Evolutionary conservation across 139 green algal species (phyloP).

Genomic region (Chlamydomonas sp.): DNA sequence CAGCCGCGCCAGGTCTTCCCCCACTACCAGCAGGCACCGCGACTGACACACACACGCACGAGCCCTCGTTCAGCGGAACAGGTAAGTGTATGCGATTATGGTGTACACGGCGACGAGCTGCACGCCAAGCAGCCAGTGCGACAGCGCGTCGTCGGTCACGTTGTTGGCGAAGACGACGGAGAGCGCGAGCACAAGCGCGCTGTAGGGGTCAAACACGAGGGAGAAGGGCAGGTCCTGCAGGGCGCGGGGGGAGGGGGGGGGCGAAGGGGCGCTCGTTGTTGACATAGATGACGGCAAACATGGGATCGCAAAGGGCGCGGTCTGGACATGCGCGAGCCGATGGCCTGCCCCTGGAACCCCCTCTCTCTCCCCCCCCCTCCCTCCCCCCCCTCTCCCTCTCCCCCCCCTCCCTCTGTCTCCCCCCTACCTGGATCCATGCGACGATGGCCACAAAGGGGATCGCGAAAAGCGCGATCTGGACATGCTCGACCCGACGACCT

Average conservation of each 20-base stretch:
- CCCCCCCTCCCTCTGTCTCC: too few relatives aligned
- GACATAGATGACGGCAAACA: too few relatives aligned
- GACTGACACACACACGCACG: too few relatives aligned
- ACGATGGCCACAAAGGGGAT: slow-evolving; percentile 69
- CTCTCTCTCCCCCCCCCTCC: too few relatives aligned
- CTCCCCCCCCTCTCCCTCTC: too few relatives aligned
- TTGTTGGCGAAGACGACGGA: slow-evolving; percentile 54
- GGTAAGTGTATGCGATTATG: slow-evolving; percentile 21
- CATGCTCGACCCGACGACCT: too few relatives aligned
- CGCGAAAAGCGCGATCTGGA: slow-evolving; percentile 83
- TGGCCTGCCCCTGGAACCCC: too few relatives aligned
- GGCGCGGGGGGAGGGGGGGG: slow-evolving; percentile 19
- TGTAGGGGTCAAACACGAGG: slow-evolving; percentile 64
- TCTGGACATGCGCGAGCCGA: too few relatives aligned
- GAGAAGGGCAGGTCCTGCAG: slow-evolving; percentile 49
- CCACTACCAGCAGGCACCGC: too few relatives aligned
- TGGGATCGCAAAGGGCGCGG: too few relatives aligned
- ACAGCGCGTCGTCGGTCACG: slow-evolving; percentile 7
- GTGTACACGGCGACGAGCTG: slow-evolving; percentile 44
- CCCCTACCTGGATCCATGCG: slow-evolving; percentile 68
- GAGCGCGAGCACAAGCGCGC: slow-evolving; percentile 32
- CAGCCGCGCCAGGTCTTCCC: too few relatives aligned
- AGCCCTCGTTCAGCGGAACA: neutral
- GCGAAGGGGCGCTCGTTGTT: too few relatives aligned
- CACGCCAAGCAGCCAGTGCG: slow-evolving; percentile 54